Evolutionary conservation across 2,329 filamentous ascomycete genomes (phyloP).

Genomic region (Fusarium piperis): DNA sequence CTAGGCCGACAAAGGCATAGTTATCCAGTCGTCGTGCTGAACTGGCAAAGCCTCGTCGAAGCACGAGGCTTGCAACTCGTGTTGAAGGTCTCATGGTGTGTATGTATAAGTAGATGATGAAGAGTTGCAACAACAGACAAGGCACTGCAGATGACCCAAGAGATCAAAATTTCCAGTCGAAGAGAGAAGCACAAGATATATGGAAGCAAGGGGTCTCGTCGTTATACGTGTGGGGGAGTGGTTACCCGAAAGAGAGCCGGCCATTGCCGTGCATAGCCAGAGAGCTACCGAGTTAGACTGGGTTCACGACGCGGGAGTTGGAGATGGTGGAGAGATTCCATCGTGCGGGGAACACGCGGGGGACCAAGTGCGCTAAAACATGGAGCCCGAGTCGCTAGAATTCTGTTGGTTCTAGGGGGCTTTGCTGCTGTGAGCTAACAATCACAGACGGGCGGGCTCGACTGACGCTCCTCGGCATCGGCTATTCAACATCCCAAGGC

Average conservation of each 20-base stretch:
- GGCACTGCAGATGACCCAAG: not conserved
- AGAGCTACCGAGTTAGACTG: conserved; percentile 26
- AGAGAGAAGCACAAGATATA: not conserved
- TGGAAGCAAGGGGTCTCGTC: not conserved
- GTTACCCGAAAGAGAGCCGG: conserved; percentile 47
- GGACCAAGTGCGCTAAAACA: conserved; percentile 18
- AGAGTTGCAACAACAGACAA: not conserved
- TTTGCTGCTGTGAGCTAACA: not conserved
- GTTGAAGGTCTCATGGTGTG: conserved; percentile 32
- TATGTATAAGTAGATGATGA: not conserved
- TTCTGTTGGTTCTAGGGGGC: not conserved
- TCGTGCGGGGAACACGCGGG: conserved; percentile 33
- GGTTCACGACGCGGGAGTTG: conserved; percentile 1
- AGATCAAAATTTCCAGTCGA: not conserved
- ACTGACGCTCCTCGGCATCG: not conserved
- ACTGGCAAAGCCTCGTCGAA: conserved; percentile 61
- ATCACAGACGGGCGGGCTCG: not conserved
- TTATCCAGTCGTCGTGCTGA: conserved; percentile 59
- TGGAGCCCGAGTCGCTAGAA: conserved; percentile 12
- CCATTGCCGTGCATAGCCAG: conserved; percentile 50
- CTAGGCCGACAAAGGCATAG: conserved; percentile 69
- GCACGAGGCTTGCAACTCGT: conserved; percentile 45
- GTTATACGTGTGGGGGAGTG: conserved; percentile 27
- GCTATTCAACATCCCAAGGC: not conserved
- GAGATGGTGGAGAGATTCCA: conserved; percentile 6